phyloP scores from a whole-genome alignment of 192 early-diverging fungal species.

The Coemansia sp. region DNA sequence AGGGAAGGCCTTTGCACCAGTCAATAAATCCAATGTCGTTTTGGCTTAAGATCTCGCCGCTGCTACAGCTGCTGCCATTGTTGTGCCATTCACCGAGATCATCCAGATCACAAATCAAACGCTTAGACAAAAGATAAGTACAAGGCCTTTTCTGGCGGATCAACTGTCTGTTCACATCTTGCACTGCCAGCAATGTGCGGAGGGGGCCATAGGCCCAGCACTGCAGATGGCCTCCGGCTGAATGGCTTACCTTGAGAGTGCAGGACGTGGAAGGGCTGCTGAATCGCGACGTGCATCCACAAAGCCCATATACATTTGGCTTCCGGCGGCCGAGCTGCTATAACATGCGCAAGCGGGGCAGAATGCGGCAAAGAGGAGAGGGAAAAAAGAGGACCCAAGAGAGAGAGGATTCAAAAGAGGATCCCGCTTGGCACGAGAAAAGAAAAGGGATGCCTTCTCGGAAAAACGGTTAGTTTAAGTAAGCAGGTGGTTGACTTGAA shows the following conservation, averaged over 20 bases:
- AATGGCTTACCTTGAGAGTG: slow-evolving; percentile 4
- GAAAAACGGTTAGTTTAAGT: neutral
- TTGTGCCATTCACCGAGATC: neutral
- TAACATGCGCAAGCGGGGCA: neutral
- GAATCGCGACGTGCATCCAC: slow-evolving; percentile 6
- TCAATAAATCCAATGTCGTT: slow-evolving; percentile 13
- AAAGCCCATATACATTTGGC: slow-evolving; percentile 9
- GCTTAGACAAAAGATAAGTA: no score
- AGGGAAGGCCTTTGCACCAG: slow-evolving; percentile 15
- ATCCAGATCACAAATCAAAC: no score
- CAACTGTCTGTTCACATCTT: no score
- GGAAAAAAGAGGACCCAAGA: neutral
- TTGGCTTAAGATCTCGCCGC: neutral
- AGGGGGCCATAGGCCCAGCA: no score
- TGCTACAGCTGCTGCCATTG: neutral
- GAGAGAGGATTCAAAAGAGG: neutral
- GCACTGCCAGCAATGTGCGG: no score
- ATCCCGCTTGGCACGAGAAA: neutral
- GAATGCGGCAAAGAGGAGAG: neutral
- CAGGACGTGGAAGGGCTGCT: neutral
- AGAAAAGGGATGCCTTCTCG: neutral
- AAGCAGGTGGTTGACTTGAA: neutral
- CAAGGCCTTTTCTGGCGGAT: no score
- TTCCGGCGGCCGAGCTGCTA: slow-evolving; percentile 7
- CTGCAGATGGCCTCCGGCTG: no score